Evolutionary conservation across 129 eudicot species (phyloP).

Genomic region (Tanacetum coccineum): DNA sequence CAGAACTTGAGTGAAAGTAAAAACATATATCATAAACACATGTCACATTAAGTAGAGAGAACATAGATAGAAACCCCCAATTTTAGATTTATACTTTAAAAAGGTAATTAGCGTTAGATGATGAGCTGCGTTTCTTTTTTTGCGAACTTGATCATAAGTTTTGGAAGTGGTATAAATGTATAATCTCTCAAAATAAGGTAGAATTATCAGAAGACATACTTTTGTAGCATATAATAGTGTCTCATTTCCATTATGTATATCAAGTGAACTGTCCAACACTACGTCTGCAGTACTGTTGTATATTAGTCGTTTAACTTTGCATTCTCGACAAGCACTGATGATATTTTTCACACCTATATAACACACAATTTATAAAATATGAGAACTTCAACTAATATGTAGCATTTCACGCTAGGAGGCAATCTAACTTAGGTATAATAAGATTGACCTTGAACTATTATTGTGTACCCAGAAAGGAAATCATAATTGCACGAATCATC

Average conservation of each 20-base stretch:
- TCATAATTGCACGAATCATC: constrained; percentile 40
- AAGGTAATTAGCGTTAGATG: constrained; percentile 1
- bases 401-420: constrained; percentile 5
- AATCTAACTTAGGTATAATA: constrained; percentile 5
- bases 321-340: constrained; percentile 71
- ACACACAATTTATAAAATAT: constrained; percentile 6
- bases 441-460: constrained; percentile 74
- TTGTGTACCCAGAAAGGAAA: constrained; percentile 56
- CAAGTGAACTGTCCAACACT: constrained; percentile 55
- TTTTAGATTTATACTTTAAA: neutral
- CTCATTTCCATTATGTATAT: constrained; percentile 63
- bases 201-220: constrained; percentile 42
- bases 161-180: neutral
- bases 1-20: neutral
- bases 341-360: constrained; percentile 70
- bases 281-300: constrained; percentile 80
- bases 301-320: constrained; percentile 62
- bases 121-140: neutral
- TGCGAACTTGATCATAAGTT: neutral
- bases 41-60: constrained; percentile 6
- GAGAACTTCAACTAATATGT: constrained; percentile 6
- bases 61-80: neutral
- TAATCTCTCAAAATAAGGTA: constrained; percentile 11
- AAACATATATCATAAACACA: neutral
- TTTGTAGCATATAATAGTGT: constrained; percentile 56